phyloP scores from a whole-genome alignment of 2,329 filamentous ascomycete species.

The Calonectria naviculata region DNA sequence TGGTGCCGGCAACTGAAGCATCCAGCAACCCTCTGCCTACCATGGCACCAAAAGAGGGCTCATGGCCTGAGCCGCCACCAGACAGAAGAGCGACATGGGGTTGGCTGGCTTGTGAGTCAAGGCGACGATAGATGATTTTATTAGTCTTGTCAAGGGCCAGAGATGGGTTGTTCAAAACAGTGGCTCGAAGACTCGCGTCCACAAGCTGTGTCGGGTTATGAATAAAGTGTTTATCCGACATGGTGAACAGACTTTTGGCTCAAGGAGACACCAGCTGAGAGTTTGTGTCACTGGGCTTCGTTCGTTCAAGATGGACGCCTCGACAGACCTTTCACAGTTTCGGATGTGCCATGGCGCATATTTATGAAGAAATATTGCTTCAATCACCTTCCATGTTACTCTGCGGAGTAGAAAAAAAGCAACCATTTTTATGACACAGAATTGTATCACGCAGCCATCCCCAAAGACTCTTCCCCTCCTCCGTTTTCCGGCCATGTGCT shows the following conservation, averaged over 20 bases:
- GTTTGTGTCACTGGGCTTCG: too few species aligned
- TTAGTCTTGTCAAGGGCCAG: not conserved
- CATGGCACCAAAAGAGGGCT: constrained; percentile 72
- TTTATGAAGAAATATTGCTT: too few species aligned
- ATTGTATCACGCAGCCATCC: too few species aligned
- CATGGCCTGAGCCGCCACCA: constrained; percentile 67
- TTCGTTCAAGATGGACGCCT: too few species aligned
- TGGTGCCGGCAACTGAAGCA: constrained; percentile 72
- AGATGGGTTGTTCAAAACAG: not conserved
- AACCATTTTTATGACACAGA: too few species aligned
- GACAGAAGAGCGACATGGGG: not conserved
- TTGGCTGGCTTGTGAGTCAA: not conserved
- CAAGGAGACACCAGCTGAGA: not conserved
- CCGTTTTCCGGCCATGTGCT: too few species aligned
- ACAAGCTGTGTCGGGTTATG: not conserved
- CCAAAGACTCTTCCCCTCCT: too few species aligned
- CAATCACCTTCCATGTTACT: too few species aligned
- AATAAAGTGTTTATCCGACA: not conserved
- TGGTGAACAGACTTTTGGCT: not conserved
- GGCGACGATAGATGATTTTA: not conserved
- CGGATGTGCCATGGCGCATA: too few species aligned
- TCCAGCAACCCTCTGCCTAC: constrained; percentile 72
- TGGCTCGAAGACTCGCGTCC: not conserved
- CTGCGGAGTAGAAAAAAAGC: too few species aligned
- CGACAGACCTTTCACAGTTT: too few species aligned